These are phyloP conservation scores for Salix brachista DNA, from an alignment of 345 rosid genomes.

Conservation along the genomic window DNA sequence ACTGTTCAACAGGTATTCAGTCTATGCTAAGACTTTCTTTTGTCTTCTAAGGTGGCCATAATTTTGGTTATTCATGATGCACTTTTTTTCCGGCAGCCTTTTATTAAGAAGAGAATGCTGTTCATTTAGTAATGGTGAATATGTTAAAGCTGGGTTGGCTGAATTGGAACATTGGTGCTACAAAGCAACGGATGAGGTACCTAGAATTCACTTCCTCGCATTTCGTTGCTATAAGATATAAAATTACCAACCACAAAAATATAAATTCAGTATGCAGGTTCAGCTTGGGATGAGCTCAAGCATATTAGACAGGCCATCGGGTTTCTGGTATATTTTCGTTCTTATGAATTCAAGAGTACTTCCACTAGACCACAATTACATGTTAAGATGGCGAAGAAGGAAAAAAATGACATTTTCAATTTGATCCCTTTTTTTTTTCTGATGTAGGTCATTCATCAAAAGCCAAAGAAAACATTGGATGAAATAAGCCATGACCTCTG, in stretches of 20 bases:
- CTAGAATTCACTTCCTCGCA: slow-evolving; percentile 9
- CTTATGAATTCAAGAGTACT: neutral
- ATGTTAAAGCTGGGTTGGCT: slow-evolving; percentile 85
- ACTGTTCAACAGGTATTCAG: slow-evolving; percentile 74
- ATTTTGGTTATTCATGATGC: neutral
- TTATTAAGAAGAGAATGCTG: slow-evolving; percentile 87
- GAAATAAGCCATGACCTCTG: slow-evolving; percentile 92
- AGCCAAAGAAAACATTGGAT: slow-evolving; percentile 79
- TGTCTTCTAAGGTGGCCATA: neutral
- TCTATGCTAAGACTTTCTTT: neutral
- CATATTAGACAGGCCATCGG: slow-evolving; percentile 94
- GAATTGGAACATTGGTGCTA: slow-evolving; percentile 96
- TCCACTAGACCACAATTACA: neutral
- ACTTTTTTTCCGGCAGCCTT: slow-evolving; percentile 44
- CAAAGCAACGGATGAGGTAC: slow-evolving; percentile 91
- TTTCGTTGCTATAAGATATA: neutral
- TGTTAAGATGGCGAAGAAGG: neutral
- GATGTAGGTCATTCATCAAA: slow-evolving; percentile 86
- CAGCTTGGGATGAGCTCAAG: slow-evolving; percentile 92
- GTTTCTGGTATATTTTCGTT: slow-evolving; percentile 57
- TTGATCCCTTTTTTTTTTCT: neutral
- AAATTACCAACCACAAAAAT: slow-evolving; percentile 3
- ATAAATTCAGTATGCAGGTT: slow-evolving; percentile 74
- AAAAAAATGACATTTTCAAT: neutral
- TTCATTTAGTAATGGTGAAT: slow-evolving; percentile 94